Evolutionary conservation across 23 red algal genomes (phyloP).

Genomic region (Agarophyton chilense): DNA sequence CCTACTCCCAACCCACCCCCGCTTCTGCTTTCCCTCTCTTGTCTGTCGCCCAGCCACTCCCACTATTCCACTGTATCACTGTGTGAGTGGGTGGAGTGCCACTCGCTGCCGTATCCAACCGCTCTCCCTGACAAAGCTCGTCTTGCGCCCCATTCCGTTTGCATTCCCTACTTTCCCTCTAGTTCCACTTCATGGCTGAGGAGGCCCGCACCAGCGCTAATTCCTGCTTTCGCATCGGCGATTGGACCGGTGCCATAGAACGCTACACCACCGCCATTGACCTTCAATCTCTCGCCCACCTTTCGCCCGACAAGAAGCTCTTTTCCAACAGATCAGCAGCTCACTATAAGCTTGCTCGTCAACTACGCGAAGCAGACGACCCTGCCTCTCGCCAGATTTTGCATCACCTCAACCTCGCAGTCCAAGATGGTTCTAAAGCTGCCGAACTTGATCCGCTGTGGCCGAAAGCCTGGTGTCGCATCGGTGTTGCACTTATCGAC

Average conservation of each 20-base stretch:
- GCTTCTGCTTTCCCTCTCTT: neutral
- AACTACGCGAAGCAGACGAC: constrained; percentile 58
- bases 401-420: constrained; percentile 58
- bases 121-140: neutral
- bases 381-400: constrained; percentile 27
- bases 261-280: constrained; percentile 68
- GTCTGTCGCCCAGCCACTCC: neutral
- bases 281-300: constrained; percentile 22
- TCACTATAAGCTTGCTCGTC: constrained; percentile 59
- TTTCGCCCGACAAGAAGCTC: constrained; percentile 64
- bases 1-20: neutral
- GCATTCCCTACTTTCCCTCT: no score
- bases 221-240: constrained; percentile 61
- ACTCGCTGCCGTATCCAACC: neutral
- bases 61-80: no score
- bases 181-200: constrained; percentile 41
- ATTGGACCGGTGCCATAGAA: constrained; percentile 77
- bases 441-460: constrained; percentile 75
- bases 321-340: constrained; percentile 87
- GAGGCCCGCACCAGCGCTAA: constrained; percentile 65
- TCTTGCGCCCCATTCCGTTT: constrained; percentile 4
- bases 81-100: no score
- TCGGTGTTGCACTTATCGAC: constrained; percentile 73
- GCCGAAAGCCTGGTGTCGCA: constrained; percentile 83
- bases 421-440: constrained; percentile 63